Percentiles rank a stretch among this genome's conserved stretches.
Evolutionary conservation across 371 early-diverging fungal genomes (phyloP).

Genomic region (Lichtheimia ornata): DNA sequence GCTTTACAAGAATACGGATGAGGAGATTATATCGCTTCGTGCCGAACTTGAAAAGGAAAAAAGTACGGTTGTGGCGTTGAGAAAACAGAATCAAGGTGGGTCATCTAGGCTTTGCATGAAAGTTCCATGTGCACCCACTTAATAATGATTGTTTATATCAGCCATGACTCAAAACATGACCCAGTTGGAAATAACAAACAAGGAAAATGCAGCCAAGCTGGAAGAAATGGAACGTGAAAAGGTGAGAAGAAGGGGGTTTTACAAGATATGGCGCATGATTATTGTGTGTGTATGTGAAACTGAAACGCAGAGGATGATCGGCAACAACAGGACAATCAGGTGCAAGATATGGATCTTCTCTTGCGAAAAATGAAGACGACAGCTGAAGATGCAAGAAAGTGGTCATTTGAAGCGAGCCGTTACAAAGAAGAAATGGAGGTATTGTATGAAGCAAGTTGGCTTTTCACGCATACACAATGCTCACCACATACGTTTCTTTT

Average conservation of each 20-base stretch:
- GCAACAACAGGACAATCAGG: background rate
- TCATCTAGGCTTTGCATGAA: background rate
- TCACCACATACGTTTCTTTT: background rate
- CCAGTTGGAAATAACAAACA: slow-evolving; percentile 1
- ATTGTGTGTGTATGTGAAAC: background rate
- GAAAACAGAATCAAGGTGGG: slow-evolving; percentile 4
- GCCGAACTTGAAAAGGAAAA: slow-evolving; percentile 11
- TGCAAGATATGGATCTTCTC: slow-evolving; percentile 4
- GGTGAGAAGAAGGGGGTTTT: background rate
- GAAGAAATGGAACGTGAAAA: slow-evolving; percentile 7
- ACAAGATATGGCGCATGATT: no score
- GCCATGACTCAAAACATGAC: slow-evolving; percentile 4
- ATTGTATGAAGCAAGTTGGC: background rate
- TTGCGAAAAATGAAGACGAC: slow-evolving; percentile 2
- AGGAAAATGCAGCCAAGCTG: background rate
- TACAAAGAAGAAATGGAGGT: slow-evolving; percentile 8
- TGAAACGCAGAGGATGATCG: no score
- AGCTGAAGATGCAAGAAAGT: slow-evolving; percentile 5
- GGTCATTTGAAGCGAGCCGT: slow-evolving; percentile 7
- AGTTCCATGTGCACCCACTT: background rate
- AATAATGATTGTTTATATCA: slow-evolving; percentile 4
- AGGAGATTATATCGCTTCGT: slow-evolving; percentile 1
- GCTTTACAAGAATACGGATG: background rate
- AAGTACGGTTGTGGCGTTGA: slow-evolving; percentile 3
- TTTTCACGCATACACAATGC: background rate